Conservation (phyloP, 345 rosid genomes). For the Eucalyptus cladocalyx region DNA sequence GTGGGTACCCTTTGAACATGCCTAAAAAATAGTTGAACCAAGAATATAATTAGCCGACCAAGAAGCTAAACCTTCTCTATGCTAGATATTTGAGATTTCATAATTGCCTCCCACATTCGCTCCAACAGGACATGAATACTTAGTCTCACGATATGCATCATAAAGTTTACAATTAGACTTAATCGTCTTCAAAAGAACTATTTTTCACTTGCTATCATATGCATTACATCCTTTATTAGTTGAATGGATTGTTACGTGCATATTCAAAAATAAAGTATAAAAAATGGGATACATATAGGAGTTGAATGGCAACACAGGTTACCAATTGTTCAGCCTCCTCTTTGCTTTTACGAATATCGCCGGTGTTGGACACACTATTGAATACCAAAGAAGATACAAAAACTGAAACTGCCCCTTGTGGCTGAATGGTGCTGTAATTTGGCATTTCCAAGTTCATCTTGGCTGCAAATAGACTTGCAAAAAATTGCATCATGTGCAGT, state of each 20-base stretch:
- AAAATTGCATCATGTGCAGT: background rate
- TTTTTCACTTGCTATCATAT: background rate
- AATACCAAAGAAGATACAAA: background rate
- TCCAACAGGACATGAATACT: background rate
- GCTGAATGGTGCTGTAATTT: background rate
- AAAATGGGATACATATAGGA: background rate
- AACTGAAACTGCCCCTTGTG: background rate
- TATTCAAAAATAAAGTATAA: background rate
- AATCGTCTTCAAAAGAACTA: background rate
- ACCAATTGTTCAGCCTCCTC: background rate
- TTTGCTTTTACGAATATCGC: background rate
- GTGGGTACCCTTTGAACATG: background rate
- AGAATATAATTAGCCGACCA: background rate
- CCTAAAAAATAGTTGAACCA: background rate
- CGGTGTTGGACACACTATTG: background rate
- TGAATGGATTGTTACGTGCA: background rate
- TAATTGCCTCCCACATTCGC: background rate
- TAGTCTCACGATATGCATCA: background rate
- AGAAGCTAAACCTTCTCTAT: background rate
- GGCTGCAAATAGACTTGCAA: background rate
- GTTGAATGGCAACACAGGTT: background rate
- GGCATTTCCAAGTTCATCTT: background rate
- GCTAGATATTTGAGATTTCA: background rate
- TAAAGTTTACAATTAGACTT: background rate
- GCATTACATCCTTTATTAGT: background rate